Base-by-base conservation (phyloP, 2,329 filamentous ascomycete genomes). In the Claviceps arundinis region DNA sequence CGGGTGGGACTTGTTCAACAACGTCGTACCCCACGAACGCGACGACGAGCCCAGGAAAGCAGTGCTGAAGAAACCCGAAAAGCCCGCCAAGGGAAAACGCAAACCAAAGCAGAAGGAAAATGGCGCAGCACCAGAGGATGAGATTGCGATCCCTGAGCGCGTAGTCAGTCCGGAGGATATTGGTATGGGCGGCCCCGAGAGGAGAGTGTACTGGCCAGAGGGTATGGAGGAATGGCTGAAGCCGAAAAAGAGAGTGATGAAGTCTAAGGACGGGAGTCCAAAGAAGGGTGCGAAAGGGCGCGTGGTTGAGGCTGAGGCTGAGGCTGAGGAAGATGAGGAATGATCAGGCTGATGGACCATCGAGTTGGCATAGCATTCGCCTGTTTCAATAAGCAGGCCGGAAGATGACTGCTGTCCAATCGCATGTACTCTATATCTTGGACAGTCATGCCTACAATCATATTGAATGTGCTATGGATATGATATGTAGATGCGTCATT, bases 171-270 rank as follows among this genome's bases (percentile, higher is more conserved):
- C 83, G 0, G 79, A 85, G 5, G 86, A 94, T 17, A 71, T 93
- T 13, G 83, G 81, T 2, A 95, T 96, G 90, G 91, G 91, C 41
- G 91, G 91, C 0, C 80, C 84, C 0, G 76, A 91, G 26, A 75
- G 82, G 48, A 74, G 90, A 43, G 91, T 96, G 0, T 96, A 94
- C 64, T 96, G 91, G 90, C 90, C 89, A 0, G 75, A 81, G 1
- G 87, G 87, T 0, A 89, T 89, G 81, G 90, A 95, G 64, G 86
- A 94, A 56, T 96, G 89, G 89, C 70, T 96, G 22, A 76, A 83
- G 52, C 89, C 89, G 0, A 83, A 78, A 66, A 96, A 95, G 70
- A 77, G 81, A 52, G 77, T 84, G 56, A 65, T 80, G 64, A 83
- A 69, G 67, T 76, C 67, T 58, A 71, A 66, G 52, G 65, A 58